These are phyloP conservation scores for Xylaria venustula DNA, from an alignment of 495 filamentous ascomycete species.

Conservation along the genomic window DNA sequence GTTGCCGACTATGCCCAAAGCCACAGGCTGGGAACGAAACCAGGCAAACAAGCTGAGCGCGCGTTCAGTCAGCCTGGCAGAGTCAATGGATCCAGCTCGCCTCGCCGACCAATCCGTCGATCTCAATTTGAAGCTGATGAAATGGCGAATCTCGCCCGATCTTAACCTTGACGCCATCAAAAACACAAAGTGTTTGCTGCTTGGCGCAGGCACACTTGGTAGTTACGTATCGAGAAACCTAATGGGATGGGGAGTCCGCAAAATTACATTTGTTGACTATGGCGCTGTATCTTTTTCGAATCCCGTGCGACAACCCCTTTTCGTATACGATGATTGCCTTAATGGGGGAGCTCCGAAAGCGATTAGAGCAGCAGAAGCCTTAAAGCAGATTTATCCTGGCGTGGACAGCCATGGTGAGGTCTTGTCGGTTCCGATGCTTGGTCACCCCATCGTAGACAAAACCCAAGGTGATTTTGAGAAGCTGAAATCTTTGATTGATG, in stretches of 20 bases:
- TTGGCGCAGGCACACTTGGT: conserved; percentile 94
- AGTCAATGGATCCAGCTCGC: conserved; percentile 84
- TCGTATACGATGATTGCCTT: conserved; percentile 84
- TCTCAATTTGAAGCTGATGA: conserved; percentile 96
- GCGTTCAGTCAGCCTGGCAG: conserved; percentile 73
- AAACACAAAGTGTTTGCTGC: conserved; percentile 82
- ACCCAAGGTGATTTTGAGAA: conserved; percentile 71
- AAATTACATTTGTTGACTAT: conserved; percentile 95
- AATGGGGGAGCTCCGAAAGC: conserved; percentile 86
- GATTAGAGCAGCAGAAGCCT: conserved; percentile 70
- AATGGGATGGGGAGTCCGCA: conserved; percentile 94
- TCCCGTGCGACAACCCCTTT: conserved; percentile 91
- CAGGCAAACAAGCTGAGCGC: conserved; percentile 69
- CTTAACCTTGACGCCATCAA: conserved; percentile 88
- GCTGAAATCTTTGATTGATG: conserved; percentile 71
- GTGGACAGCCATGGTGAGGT: conserved; percentile 75
- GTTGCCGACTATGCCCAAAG: conserved; percentile 66
- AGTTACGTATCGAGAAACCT: conserved; percentile 89
- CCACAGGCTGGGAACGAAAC: conserved; percentile 94
- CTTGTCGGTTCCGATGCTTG: conserved; percentile 90
- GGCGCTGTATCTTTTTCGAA: conserved; percentile 97
- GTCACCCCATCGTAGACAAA: conserved; percentile 76
- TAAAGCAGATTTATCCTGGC: conserved; percentile 87
- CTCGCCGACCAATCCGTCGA: conserved; percentile 96
- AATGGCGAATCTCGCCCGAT: conserved; percentile 90